A percentile compares a stretch with the other conserved stretches of the same genome.
Conservation (phyloP, 2,329 filamentous ascomycete genomes). For the Ceratocystis harringtonii region DNA sequence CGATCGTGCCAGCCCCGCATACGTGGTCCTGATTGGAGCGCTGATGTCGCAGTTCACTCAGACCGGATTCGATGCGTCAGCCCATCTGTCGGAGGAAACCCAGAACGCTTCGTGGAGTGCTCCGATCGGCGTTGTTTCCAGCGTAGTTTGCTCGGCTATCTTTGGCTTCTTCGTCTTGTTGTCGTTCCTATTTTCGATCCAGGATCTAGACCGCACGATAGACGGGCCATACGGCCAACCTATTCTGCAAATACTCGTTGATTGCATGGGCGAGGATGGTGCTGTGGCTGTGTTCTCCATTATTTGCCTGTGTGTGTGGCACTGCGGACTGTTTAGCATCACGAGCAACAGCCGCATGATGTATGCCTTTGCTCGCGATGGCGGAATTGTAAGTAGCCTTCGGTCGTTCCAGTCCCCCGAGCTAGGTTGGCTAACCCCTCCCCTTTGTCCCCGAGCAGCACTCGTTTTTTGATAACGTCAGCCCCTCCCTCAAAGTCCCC, state of each 20-base stretch:
- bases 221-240: slow-evolving; percentile 34
- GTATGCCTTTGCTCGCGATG: slow-evolving; percentile 42
- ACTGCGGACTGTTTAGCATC: slow-evolving; percentile 43
- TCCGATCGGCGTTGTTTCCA: slow-evolving; percentile 42
- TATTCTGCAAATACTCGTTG: slow-evolving; percentile 43
- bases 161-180: slow-evolving; percentile 47
- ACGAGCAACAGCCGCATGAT: slow-evolving; percentile 44
- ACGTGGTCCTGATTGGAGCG: slow-evolving; percentile 39
- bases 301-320: slow-evolving; percentile 46
- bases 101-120: slow-evolving; percentile 40
- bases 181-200: slow-evolving; percentile 42
- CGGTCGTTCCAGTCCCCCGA: background rate
- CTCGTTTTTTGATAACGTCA: slow-evolving; percentile 39
- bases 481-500: slow-evolving; percentile 34
- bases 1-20: slow-evolving; percentile 36
- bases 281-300: slow-evolving; percentile 40
- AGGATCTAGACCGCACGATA: slow-evolving; percentile 38
- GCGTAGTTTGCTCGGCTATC: slow-evolving; percentile 38
- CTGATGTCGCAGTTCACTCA: slow-evolving; percentile 37
- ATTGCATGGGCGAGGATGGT: slow-evolving; percentile 39
- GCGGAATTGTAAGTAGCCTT: slow-evolving; percentile 30
- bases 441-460: slow-evolving; percentile 22
- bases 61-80: slow-evolving; percentile 40
- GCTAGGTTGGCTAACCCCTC: background rate
- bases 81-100: slow-evolving; percentile 44